Conservation (phyloP, 805 yeast species). For the Hanseniaspora osmophila region DNA sequence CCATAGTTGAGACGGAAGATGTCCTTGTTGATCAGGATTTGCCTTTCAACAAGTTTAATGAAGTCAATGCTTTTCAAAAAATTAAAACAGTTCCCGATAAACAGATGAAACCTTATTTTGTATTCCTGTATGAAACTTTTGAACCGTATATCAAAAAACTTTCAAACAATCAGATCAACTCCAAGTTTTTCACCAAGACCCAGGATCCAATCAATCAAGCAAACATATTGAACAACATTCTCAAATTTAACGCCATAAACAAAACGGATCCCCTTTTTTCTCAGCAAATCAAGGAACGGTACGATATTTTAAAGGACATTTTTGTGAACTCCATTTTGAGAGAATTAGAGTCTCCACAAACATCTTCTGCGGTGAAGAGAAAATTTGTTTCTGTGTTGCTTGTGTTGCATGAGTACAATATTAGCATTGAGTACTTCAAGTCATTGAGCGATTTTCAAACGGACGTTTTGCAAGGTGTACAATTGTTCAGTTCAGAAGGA, state of each 20-base stretch:
- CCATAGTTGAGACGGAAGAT: background rate
- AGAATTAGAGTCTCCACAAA: slow-evolving; percentile 51
- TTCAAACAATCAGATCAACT: slow-evolving; percentile 9
- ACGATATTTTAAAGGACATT: slow-evolving; percentile 30
- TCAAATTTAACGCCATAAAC: slow-evolving; percentile 13
- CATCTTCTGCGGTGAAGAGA: slow-evolving; percentile 29
- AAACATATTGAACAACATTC: slow-evolving; percentile 12
- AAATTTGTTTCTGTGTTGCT: slow-evolving; percentile 22
- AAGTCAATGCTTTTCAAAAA: slow-evolving; percentile 12
- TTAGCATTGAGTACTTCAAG: slow-evolving; percentile 27
- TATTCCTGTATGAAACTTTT: slow-evolving; percentile 9
- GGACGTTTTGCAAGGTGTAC: slow-evolving; percentile 18
- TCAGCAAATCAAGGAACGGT: background rate
- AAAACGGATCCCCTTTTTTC: slow-evolving; percentile 7
- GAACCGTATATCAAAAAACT: slow-evolving; percentile 15
- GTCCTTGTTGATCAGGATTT: slow-evolving; percentile 1
- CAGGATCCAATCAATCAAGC: slow-evolving; percentile 18
- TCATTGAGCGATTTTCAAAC: slow-evolving; percentile 23
- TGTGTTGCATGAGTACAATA: slow-evolving; percentile 25
- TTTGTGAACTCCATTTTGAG: slow-evolving; percentile 57
- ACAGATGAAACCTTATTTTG: slow-evolving; percentile 10
- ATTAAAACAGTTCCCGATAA: slow-evolving; percentile 8
- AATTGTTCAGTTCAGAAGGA: slow-evolving; percentile 9
- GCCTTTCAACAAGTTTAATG: slow-evolving; percentile 1
- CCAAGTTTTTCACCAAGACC: slow-evolving; percentile 16